These are phyloP conservation scores for Paxillus ammoniavirescens DNA, from an alignment of 768 basidiomycete species.

Conservation along the genomic window DNA sequence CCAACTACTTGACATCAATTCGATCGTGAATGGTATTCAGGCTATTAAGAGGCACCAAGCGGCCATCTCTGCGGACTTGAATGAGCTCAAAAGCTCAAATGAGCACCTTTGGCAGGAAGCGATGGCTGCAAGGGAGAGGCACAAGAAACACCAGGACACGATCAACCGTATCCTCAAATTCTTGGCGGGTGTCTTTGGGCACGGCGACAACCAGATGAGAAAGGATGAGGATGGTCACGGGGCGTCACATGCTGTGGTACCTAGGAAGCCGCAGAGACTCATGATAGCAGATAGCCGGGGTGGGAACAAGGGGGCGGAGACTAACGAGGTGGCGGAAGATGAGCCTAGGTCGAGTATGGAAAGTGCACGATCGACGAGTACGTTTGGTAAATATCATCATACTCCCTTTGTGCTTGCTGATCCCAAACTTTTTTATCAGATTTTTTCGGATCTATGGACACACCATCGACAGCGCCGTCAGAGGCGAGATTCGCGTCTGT, in stretches of 20 bases:
- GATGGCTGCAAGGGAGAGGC: slow-evolving; percentile 67
- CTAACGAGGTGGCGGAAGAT: slow-evolving; percentile 41
- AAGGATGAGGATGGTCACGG: slow-evolving; percentile 32
- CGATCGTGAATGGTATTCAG: slow-evolving; percentile 77
- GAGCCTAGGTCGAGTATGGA: slow-evolving; percentile 31
- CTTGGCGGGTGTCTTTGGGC: slow-evolving; percentile 88
- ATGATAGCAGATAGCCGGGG: slow-evolving; percentile 61
- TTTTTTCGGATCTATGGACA: slow-evolving; percentile 44
- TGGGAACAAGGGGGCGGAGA: slow-evolving; percentile 35
- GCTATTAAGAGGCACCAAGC: slow-evolving; percentile 92
- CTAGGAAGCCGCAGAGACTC: slow-evolving; percentile 51
- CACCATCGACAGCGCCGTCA: slow-evolving; percentile 40
- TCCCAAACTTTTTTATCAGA: slow-evolving; percentile 25
- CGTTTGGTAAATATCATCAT: background rate
- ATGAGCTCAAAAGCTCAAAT: slow-evolving; percentile 84
- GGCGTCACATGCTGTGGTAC: slow-evolving; percentile 43
- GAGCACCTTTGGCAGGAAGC: slow-evolving; percentile 93
- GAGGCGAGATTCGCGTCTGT: slow-evolving; percentile 32
- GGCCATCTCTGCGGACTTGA: slow-evolving; percentile 85
- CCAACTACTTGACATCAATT: slow-evolving; percentile 71
- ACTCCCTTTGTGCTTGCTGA: slow-evolving; percentile 3
- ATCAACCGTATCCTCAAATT: slow-evolving; percentile 95
- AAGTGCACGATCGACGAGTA: slow-evolving; percentile 20
- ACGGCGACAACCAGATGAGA: slow-evolving; percentile 38
- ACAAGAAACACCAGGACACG: slow-evolving; percentile 94